A percentile compares a stretch with the other conserved stretches of the same genome.
phyloP scores from a whole-genome alignment of 148 eudicot genomes.

The Vaccinium darrowii region DNA sequence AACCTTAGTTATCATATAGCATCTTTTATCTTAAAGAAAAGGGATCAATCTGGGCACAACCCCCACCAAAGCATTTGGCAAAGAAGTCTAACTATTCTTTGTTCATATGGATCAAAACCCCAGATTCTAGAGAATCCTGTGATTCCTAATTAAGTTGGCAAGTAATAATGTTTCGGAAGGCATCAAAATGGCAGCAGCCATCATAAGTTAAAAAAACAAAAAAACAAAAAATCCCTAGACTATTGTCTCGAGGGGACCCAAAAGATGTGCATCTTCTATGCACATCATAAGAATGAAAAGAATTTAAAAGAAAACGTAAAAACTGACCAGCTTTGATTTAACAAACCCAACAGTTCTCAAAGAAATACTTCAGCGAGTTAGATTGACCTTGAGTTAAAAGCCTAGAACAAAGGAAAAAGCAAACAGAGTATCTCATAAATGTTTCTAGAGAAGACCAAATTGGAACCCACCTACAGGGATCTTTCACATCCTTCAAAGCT shows the following conservation, averaged over 20 bases:
- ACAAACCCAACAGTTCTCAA: too few relatives aligned
- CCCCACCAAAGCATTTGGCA: not conserved
- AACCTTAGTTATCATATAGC: not conserved
- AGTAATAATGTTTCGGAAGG: not conserved
- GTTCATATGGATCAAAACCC: not conserved
- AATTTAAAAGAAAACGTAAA: too few relatives aligned
- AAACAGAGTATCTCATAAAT: not conserved
- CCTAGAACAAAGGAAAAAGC: not conserved
- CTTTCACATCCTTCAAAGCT: slow-evolving; percentile 98
- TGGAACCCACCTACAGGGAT: slow-evolving; percentile 77
- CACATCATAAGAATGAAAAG: too few relatives aligned
- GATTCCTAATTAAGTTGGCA: not conserved
- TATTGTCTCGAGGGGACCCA: not conserved
- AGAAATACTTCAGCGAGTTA: too few relatives aligned
- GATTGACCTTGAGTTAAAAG: not conserved
- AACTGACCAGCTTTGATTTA: too few relatives aligned
- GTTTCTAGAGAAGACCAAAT: slow-evolving; percentile 3
- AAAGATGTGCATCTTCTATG: not conserved
- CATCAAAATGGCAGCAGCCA: not conserved
- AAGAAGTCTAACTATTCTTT: not conserved
- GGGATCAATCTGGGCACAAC: not conserved
- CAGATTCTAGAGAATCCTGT: not conserved
- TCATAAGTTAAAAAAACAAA: not conserved
- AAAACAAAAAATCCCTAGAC: not conserved
- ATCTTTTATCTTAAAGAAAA: not conserved